Evolutionary conservation across 352 stramenopile species (phyloP), one percentile per base, ranked within the genome.

Genomic region (Globisporangium lucens): DNA sequence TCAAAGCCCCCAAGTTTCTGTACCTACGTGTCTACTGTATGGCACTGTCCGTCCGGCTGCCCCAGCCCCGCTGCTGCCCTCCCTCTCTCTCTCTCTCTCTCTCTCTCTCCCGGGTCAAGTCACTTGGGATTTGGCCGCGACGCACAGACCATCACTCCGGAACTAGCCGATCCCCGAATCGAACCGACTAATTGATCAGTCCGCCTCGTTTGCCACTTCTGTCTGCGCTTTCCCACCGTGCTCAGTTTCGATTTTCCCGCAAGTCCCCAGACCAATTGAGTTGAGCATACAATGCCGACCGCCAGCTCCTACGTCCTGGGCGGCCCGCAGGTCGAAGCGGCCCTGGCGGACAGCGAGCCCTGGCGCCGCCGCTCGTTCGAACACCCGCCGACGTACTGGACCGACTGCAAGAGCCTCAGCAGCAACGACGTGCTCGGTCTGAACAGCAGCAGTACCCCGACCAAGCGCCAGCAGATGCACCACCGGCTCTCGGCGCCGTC

Each of bases 351-450:
- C 27, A 36, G 27, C 30, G 59, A 43, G 27, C 20, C 38, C 15
- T 65, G 59, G 59, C 10, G 27, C 43, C 55, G 64, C 30, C 56
- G 41, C 33, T 69, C 64, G 22, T 29, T 47, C 30, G 64, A 69
- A 33, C 27, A 69, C 43, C 27, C 46, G 6, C 55, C 43, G 10
- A 47, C 9, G 6, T 20, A 43, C 17, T 67, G 62, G 52, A 49
- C 3, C 62, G 38, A 67, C 30, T 17, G 56, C 36, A 63, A 61
- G 38, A 68, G 63, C 29, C 12, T 38, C 24, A 57, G 61, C 20
- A 22, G 20, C 5, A 20, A 9, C 38, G 41, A 68, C 38, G 22
- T 29, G 17, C 2, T 38, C 38, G 17, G 15, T n/a, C 36, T 43
- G 36, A 43, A 15, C 36, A 43, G 10, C 7, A 56, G 9, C n/a